Conservation (phyloP, 805 yeast genomes). For the Metschnikowia lunata region DNA sequence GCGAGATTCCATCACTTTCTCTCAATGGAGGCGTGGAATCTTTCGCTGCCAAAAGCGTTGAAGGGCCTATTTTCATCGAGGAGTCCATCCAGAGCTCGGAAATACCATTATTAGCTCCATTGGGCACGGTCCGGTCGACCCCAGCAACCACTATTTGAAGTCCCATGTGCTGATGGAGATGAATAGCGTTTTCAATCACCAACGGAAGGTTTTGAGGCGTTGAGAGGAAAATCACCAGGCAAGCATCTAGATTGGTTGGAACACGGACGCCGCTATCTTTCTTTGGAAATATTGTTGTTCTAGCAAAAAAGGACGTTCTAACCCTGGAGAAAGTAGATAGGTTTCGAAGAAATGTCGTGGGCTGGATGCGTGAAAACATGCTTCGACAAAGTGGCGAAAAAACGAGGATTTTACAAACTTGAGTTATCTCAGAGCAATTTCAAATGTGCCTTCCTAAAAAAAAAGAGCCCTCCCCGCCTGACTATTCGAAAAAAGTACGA, state of each 20-base stretch:
- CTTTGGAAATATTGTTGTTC: constrained; percentile 14
- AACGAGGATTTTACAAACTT: too few species aligned
- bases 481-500: too few species aligned
- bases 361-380: too few species aligned
- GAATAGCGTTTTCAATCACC: constrained; percentile 29
- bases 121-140: constrained; percentile 34
- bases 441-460: neutral
- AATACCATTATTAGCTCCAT: constrained; percentile 31
- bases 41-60: constrained; percentile 23
- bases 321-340: constrained; percentile 8
- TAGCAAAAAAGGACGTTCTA: constrained; percentile 11
- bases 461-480: neutral
- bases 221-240: constrained; percentile 31
- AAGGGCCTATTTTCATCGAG: constrained; percentile 16
- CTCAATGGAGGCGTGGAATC: constrained; percentile 20
- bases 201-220: constrained; percentile 32
- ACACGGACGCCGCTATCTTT: neutral
- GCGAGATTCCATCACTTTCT: constrained; percentile 34
- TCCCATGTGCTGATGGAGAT: constrained; percentile 20
- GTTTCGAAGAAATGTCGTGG: constrained; percentile 3
- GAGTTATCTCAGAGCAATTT: too few species aligned
- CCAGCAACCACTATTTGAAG: constrained; percentile 41
- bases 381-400: too few species aligned
- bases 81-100: constrained; percentile 38
- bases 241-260: constrained; percentile 19